These are phyloP conservation scores for Penicillium diatomitis DNA, from an alignment of 495 filamentous ascomycete genomes.

Conservation along the genomic window DNA sequence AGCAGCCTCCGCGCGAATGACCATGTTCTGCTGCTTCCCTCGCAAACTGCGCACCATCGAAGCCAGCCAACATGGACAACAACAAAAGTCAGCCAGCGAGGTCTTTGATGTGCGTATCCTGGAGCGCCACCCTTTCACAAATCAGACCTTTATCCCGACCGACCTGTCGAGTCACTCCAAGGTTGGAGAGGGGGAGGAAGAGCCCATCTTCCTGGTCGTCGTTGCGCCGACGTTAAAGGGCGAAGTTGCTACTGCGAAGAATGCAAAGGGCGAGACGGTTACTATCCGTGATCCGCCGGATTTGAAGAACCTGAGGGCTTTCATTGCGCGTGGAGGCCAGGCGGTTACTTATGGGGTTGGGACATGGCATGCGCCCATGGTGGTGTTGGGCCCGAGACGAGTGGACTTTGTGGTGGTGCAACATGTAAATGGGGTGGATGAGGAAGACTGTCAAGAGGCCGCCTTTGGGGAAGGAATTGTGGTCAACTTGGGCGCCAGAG, in stretches of 20 bases:
- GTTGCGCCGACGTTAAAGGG: constrained; percentile 65
- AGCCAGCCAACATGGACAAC: not conserved
- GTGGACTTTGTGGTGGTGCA: constrained; percentile 85
- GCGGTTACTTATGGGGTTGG: constrained; percentile 86
- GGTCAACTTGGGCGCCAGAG: constrained; percentile 23
- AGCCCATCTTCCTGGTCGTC: constrained; percentile 65
- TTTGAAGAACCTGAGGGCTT: constrained; percentile 59
- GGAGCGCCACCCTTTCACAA: constrained; percentile 89
- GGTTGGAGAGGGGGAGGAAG: constrained; percentile 21
- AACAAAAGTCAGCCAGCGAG: constrained; percentile 10
- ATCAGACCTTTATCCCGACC: constrained; percentile 84
- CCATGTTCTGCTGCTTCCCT: constrained; percentile 83
- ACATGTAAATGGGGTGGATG: constrained; percentile 70
- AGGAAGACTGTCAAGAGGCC: constrained; percentile 89
- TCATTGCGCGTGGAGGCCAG: constrained; percentile 68
- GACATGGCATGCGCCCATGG: constrained; percentile 98
- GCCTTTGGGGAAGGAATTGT: constrained; percentile 36
- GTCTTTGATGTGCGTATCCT: constrained; percentile 66
- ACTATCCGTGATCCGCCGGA: constrained; percentile 59
- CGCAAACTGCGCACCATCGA: constrained; percentile 36
- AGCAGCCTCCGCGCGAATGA: constrained; percentile 57
- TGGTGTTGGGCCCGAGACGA: constrained; percentile 58
- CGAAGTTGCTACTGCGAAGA: constrained; percentile 23
- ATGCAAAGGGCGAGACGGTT: constrained; percentile 22
- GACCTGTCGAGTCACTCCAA: constrained; percentile 37